These are phyloP conservation scores for Erigeron philadelphicus DNA, from an alignment of 140 eudicot species.

Conservation along the genomic window DNA sequence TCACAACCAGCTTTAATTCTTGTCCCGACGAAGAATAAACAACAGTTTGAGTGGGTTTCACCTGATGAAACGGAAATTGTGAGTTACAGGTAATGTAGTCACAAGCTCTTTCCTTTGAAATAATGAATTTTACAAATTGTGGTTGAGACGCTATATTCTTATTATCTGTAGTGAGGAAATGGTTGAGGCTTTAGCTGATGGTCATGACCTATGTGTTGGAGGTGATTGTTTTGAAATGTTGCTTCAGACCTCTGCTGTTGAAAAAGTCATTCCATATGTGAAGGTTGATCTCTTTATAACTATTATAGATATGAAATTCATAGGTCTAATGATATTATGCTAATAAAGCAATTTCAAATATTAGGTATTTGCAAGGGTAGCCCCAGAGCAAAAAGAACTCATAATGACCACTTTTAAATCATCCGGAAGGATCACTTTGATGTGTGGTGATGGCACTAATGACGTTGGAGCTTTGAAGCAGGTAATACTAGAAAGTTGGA, in stretches of 20 bases:
- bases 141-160: not conserved
- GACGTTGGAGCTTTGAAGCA: slow-evolving; percentile 97
- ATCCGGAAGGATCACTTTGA: slow-evolving; percentile 82
- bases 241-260: slow-evolving; percentile 73
- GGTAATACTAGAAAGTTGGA: slow-evolving; percentile 34
- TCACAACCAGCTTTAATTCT: slow-evolving; percentile 81
- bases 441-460: slow-evolving; percentile 98
- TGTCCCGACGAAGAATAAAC: slow-evolving; percentile 40
- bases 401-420: slow-evolving; percentile 77
- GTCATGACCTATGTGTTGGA: slow-evolving; percentile 75
- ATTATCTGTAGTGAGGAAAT: slow-evolving; percentile 46
- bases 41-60: slow-evolving; percentile 77
- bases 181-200: slow-evolving; percentile 72
- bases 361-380: slow-evolving; percentile 96
- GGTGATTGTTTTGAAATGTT: slow-evolving; percentile 94
- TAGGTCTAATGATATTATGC: slow-evolving; percentile 3
- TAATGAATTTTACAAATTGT: not conserved
- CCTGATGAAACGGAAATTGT: slow-evolving; percentile 70
- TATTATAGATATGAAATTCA: not conserved
- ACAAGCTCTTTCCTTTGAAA: slow-evolving; percentile 3
- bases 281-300: slow-evolving; percentile 43
- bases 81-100: slow-evolving; percentile 48
- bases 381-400: slow-evolving; percentile 96
- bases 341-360: slow-evolving; percentile 7
- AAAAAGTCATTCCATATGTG: slow-evolving; percentile 70